These are phyloP conservation scores for Fomitopsis schrenkii DNA, from an alignment of 1,284 basidiomycete species.

Conservation along the genomic window DNA sequence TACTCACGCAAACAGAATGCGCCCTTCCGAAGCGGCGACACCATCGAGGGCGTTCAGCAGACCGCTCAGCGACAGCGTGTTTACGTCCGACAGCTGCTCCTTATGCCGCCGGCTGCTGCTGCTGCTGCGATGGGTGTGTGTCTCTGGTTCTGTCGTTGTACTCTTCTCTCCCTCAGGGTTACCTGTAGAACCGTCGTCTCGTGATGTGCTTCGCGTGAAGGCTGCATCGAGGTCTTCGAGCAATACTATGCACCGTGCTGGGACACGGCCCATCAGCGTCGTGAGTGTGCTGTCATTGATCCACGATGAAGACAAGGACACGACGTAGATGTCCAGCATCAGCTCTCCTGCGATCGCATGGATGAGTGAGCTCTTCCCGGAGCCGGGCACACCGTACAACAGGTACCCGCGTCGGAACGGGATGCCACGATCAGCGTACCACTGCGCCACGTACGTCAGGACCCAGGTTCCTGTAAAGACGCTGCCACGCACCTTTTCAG, in stretches of 20 bases:
- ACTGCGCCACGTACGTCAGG: conserved; percentile 27
- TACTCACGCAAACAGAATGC: conserved; percentile 77
- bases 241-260: conserved; percentile 77
- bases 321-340: conserved; percentile 76
- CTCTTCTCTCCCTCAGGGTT: conserved; percentile 37
- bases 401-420: conserved; percentile 85
- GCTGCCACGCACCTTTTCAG: conserved; percentile 56
- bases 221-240: conserved; percentile 84
- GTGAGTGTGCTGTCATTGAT: conserved; percentile 75
- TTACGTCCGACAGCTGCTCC: conserved; percentile 68
- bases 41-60: conserved; percentile 82
- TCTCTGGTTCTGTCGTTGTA: conserved; percentile 22
- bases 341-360: conserved; percentile 82
- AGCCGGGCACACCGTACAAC: conserved; percentile 76
- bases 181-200: conserved; percentile 47
- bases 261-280: conserved; percentile 77
- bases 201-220: conserved; percentile 67
- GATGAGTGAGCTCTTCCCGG: conserved; percentile 79
- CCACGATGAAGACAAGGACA: conserved; percentile 73
- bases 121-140: conserved; percentile 33
- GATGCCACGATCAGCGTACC: conserved; percentile 56
- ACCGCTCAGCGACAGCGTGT: conserved; percentile 77
- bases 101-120: conserved; percentile 38
- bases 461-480: not conserved
- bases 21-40: conserved; percentile 80